A percentile compares a stretch with the other conserved stretches of the same genome.
Conservation (phyloP, 2,329 filamentous ascomycete genomes). For the Calonectria pauciramosa region DNA sequence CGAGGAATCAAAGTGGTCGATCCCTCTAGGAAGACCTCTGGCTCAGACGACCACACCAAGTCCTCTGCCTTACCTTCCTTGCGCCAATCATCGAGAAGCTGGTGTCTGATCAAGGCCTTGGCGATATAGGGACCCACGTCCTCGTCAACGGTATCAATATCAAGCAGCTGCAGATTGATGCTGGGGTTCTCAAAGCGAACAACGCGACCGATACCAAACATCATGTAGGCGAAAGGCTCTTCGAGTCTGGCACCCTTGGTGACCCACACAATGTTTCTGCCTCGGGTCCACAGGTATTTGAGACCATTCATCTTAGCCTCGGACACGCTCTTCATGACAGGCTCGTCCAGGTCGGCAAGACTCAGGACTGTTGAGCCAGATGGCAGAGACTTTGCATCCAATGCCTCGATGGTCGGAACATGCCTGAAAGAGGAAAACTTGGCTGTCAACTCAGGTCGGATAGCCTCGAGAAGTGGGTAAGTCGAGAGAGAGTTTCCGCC, state of each 20-base stretch:
- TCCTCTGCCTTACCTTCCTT: neutral
- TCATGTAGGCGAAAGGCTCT: conserved; percentile 3
- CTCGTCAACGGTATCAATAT: neutral
- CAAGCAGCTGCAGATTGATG: conserved; percentile 7
- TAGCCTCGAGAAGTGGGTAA: neutral
- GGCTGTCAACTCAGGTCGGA: neutral
- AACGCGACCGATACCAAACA: neutral
- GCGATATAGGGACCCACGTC: neutral
- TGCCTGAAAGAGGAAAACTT: neutral
- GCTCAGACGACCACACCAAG: neutral
- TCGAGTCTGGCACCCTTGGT: neutral
- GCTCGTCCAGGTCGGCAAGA: neutral
- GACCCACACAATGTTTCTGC: conserved; percentile 9
- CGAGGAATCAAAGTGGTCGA: neutral
- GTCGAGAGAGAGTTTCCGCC: neutral
- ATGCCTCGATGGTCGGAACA: neutral
- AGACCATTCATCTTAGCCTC: conserved; percentile 3
- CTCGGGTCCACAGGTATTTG: neutral
- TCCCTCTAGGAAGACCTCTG: neutral
- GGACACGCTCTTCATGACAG: neutral
- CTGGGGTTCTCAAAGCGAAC: conserved; percentile 7
- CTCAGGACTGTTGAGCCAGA: neutral
- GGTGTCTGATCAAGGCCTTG: neutral
- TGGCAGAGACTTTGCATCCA: neutral
- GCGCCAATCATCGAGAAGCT: conserved; percentile 7